phyloP scores from a whole-genome alignment of 1,284 basidiomycete genomes.

The Melampsora americana region DNA sequence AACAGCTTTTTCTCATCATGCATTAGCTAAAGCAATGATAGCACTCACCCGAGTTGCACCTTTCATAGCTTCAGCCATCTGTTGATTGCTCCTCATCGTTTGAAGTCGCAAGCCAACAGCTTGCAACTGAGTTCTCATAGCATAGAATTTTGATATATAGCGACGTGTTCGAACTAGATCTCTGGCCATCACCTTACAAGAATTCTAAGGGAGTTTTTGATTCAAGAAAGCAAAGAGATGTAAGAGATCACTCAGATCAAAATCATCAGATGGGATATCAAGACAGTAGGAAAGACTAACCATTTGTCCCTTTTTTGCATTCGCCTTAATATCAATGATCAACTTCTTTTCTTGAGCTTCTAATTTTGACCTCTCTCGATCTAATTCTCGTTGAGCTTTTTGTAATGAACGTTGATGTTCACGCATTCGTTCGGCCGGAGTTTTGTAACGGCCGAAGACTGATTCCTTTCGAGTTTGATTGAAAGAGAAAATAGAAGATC shows the following conservation, averaged over 20 bases:
- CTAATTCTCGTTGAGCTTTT: conserved; percentile 94
- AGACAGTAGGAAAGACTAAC: conserved; percentile 60
- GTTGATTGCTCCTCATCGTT: conserved; percentile 90
- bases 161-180: conserved; percentile 92
- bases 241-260: not conserved
- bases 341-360: conserved; percentile 70
- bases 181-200: conserved; percentile 98
- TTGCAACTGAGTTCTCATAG: conserved; percentile 97
- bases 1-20: not conserved
- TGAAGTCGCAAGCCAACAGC: conserved; percentile 94
- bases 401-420: conserved; percentile 93
- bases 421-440: conserved; percentile 90
- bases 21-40: not conserved
- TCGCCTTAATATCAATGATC: conserved; percentile 86
- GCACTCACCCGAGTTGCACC: conserved; percentile 82
- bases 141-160: conserved; percentile 97
- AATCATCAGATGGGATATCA: conserved; percentile 24
- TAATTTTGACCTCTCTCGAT: conserved; percentile 87
- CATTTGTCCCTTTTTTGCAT: conserved; percentile 91
- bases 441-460: conserved; percentile 86
- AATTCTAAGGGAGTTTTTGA: conserved; percentile 63
- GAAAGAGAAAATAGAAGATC: not conserved
- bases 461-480: conserved; percentile 65
- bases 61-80: conserved; percentile 99
- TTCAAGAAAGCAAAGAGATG: not conserved